Percentiles rank a stretch among this genome's conserved stretches.
Conservation (phyloP, 2,329 filamentous ascomycete genomes). For the Cadophora sp. region DNA sequence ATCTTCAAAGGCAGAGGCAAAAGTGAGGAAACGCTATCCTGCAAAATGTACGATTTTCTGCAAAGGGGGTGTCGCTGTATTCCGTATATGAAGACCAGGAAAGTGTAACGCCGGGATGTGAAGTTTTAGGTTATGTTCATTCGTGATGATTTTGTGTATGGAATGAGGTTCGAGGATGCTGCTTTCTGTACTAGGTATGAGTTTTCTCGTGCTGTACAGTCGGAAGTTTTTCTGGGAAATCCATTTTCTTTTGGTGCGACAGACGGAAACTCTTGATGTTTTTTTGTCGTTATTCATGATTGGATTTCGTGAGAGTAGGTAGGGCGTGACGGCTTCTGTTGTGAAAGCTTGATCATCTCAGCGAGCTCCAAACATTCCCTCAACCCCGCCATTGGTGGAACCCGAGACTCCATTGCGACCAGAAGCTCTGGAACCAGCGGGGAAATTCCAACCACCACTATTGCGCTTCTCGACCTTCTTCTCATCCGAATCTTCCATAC, state of each 20-base stretch:
- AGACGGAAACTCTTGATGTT: neutral
- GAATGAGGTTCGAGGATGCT: neutral
- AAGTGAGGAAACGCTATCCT: neutral
- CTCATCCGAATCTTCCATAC: constrained; percentile 64
- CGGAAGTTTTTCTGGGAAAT: neutral
- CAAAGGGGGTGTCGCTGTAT: constrained; percentile 16
- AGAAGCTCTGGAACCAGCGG: constrained; percentile 29
- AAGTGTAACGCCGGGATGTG: constrained; percentile 8
- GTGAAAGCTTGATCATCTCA: constrained; percentile 6
- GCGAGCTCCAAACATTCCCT: constrained; percentile 33
- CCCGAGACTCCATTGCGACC: constrained; percentile 28
- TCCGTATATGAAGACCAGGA: neutral
- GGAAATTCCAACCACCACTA: constrained; percentile 42
- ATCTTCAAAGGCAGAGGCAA: neutral
- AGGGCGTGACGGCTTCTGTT: neutral
- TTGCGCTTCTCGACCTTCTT: constrained; percentile 52
- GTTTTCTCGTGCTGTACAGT: neutral
- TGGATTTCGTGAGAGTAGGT: neutral
- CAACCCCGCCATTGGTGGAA: constrained; percentile 30
- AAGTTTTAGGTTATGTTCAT: too few species aligned
- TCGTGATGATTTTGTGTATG: constrained; percentile 10
- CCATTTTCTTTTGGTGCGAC: neutral
- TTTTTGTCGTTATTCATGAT: neutral
- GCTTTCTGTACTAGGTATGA: neutral
- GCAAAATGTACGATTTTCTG: constrained; percentile 3